A percentile compares a stretch with the other conserved stretches of the same genome.
phyloP scores from a whole-genome alignment of 2,329 filamentous ascomycete genomes.

The Penicillium sp. region DNA sequence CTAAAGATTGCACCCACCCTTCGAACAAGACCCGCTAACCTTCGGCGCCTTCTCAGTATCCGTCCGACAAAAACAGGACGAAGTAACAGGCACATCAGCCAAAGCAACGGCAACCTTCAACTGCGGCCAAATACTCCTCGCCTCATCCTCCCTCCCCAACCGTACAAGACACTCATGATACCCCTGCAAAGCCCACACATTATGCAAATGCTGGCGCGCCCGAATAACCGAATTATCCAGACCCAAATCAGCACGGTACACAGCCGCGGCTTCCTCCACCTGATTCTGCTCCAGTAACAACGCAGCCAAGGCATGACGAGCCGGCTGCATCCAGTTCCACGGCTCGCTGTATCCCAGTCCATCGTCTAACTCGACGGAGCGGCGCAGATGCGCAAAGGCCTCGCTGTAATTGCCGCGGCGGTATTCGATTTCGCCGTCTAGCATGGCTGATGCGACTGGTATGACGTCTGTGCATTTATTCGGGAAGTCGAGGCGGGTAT shows the following conservation, averaged over 20 bases:
- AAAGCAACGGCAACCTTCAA: conserved; percentile 60
- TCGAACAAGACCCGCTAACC: conserved; percentile 20
- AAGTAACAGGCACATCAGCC: conserved; percentile 64
- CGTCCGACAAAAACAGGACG: conserved; percentile 64
- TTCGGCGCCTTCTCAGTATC: conserved; percentile 22
- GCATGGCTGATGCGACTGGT: conserved; percentile 66
- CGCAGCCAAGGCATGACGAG: conserved; percentile 72
- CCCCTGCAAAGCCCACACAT: conserved; percentile 77
- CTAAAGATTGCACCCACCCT: conserved; percentile 12
- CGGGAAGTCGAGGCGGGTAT: conserved; percentile 70
- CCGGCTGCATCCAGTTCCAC: conserved; percentile 81
- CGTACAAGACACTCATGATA: conserved; percentile 71
- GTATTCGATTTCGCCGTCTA: conserved; percentile 77
- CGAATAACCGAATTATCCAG: conserved; percentile 66
- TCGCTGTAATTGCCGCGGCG: conserved; percentile 62
- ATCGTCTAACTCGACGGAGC: conserved; percentile 66
- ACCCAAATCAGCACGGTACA: conserved; percentile 68
- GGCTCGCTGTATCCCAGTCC: conserved; percentile 73
- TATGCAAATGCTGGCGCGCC: conserved; percentile 70
- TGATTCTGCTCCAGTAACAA: conserved; percentile 70
- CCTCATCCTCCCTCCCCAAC: conserved; percentile 58
- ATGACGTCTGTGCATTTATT: conserved; percentile 70
- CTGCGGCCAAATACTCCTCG: conserved; percentile 55
- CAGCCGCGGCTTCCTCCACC: conserved; percentile 61
- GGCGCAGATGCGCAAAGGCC: conserved; percentile 66